Evolutionary conservation across 2,329 filamentous ascomycete genomes (phyloP).

Genomic region (Colletotrichum endophyticum): DNA sequence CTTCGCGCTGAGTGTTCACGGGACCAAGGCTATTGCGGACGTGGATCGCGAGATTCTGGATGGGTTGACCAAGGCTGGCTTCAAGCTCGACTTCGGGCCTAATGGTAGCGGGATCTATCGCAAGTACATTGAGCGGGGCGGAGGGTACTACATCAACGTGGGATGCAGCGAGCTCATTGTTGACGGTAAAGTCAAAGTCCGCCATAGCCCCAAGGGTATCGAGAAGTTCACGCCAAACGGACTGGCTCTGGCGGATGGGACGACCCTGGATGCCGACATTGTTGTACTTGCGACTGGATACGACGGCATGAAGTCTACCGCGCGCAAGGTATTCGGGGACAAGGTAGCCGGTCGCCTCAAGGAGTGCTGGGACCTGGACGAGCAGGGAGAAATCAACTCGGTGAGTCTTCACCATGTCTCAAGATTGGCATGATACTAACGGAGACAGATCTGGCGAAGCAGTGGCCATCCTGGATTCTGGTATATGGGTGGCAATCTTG

Average conservation of each 20-base stretch:
- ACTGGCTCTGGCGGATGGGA: conserved; percentile 57
- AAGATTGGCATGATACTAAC: not conserved
- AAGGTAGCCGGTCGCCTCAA: conserved; percentile 61
- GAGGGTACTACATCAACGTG: conserved; percentile 75
- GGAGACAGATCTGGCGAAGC: conserved; percentile 56
- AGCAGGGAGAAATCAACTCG: conserved; percentile 54
- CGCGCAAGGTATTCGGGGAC: conserved; percentile 66
- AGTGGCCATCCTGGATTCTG: conserved; percentile 69
- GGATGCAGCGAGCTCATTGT: conserved; percentile 66
- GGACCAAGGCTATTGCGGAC: conserved; percentile 46
- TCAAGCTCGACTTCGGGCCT: conserved; percentile 63
- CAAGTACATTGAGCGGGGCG: conserved; percentile 70
- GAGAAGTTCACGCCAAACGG: conserved; percentile 50
- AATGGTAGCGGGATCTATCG: conserved; percentile 61
- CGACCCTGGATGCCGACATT: conserved; percentile 63
- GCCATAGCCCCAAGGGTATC: conserved; percentile 60
- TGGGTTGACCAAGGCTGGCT: conserved; percentile 60
- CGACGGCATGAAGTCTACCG: conserved; percentile 70
- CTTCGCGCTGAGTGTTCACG: conserved; percentile 56
- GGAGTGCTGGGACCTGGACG: conserved; percentile 68
- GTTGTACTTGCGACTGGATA: conserved; percentile 70
- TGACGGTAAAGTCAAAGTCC: conserved; percentile 68
- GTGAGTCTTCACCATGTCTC: not conserved
- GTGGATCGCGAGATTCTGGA: conserved; percentile 43
- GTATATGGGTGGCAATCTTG: conserved; percentile 70